Evolutionary conservation across 2,329 filamentous ascomycete species (phyloP).

Genomic region (Ceratocystis harringtonii): DNA sequence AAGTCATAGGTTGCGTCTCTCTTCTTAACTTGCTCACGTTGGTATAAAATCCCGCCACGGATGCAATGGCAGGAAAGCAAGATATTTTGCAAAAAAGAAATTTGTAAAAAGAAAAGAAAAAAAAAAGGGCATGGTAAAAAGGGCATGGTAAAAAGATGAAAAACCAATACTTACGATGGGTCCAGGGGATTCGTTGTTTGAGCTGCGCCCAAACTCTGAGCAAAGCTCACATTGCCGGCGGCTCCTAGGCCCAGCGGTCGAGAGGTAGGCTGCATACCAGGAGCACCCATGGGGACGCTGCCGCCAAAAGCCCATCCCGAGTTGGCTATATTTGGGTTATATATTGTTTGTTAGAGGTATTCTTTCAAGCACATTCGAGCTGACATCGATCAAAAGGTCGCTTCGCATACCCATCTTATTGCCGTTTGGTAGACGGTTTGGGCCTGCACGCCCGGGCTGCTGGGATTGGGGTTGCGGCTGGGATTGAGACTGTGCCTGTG

Average conservation of each 20-base stretch:
- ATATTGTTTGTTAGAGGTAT: not conserved
- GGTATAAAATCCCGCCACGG: no score
- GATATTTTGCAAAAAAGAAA: no score
- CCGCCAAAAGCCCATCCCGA: conserved; percentile 49
- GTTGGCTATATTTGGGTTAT: conserved; percentile 8
- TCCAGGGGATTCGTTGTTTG: conserved; percentile 48
- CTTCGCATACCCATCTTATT: conserved; percentile 42
- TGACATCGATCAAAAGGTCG: not conserved
- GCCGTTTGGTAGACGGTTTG: conserved; percentile 45
- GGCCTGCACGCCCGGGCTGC: conserved; percentile 35
- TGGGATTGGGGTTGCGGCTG: conserved; percentile 36
- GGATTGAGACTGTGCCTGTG: not conserved
- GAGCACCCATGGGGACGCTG: conserved; percentile 44
- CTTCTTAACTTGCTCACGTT: no score
- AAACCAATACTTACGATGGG: conserved; percentile 39
- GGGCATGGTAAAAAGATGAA: not conserved
- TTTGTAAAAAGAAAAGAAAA: no score
- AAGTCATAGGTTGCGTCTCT: no score
- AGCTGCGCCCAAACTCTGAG: conserved; percentile 48
- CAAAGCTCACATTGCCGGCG: conserved; percentile 46
- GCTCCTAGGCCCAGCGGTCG: conserved; percentile 33
- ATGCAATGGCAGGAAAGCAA: no score
- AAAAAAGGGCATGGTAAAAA: not conserved
- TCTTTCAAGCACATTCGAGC: no score
- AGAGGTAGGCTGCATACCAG: conserved; percentile 37